Percentiles rank a stretch among this genome's conserved stretches.
Conservation (phyloP, 129 eudicot genomes). For the Calendula officinalis region DNA sequence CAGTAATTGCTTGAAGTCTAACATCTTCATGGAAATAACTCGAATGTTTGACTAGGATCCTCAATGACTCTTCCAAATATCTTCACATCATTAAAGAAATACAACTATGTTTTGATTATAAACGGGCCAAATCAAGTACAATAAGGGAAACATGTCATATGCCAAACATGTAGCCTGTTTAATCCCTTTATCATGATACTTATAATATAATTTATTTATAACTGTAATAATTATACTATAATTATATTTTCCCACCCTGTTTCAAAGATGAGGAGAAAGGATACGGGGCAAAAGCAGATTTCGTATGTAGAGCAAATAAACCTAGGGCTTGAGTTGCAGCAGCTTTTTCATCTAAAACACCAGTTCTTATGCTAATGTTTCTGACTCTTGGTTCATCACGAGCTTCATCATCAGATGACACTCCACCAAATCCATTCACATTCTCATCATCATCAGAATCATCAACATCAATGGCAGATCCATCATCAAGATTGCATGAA, state of each 20-base stretch:
- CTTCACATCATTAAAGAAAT: slow-evolving; percentile 60
- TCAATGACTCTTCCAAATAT: slow-evolving; percentile 87
- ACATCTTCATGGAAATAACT: slow-evolving; percentile 97
- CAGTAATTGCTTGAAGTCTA: slow-evolving; percentile 88
- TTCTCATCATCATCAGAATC: slow-evolving; percentile 89
- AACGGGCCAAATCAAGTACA: neutral
- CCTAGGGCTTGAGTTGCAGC: slow-evolving; percentile 99
- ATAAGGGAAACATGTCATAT: neutral
- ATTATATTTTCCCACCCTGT: neutral
- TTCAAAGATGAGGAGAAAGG: slow-evolving; percentile 42
- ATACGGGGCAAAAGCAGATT: slow-evolving; percentile 88
- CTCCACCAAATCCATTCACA: slow-evolving; percentile 84
- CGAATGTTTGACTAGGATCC: slow-evolving; percentile 80
- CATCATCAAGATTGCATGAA: slow-evolving; percentile 98
- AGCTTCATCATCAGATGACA: slow-evolving; percentile 99
- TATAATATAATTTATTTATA: neutral
- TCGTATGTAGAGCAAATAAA: slow-evolving; percentile 84
- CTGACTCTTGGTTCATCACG: slow-evolving; percentile 97
- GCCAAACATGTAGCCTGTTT: neutral
- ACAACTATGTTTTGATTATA: slow-evolving; percentile 1
- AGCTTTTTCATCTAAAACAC: slow-evolving; percentile 98
- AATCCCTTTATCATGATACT: neutral
- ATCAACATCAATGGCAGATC: slow-evolving; percentile 94
- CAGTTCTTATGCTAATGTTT: slow-evolving; percentile 93
- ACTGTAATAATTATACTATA: too few relatives aligned